Evolutionary conservation across 371 early-diverging fungal genomes (phyloP), one percentile per base, ranked within the genome.

Genomic region (Apophysomyces trapeziformis): DNA sequence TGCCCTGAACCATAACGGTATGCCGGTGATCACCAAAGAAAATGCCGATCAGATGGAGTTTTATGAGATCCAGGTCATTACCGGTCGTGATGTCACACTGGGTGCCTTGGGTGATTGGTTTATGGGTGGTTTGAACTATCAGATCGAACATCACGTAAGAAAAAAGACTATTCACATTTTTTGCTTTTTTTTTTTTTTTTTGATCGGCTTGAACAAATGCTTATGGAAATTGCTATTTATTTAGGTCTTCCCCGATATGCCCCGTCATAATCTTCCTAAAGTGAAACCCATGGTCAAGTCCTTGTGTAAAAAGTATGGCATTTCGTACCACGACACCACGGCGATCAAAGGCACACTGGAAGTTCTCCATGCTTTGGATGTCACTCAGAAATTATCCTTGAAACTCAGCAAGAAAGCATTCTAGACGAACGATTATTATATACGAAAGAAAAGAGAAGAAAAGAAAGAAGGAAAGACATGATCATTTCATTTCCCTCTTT

Each of bases 1-100:
- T 72, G 88, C 91, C 35, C 76, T 95, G 54, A 95, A 95, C 79
- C 95, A 95, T 76, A 93, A 91, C 72, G 95, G 95, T 45, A 95
- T 94, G 94, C 90, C 91, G 9, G 87, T 95, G 35, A 88, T 91
- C 72, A 85, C 85, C n/a, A 72, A 82, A 64, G 85, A 89, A 56
- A 88, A 92, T 70, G 86, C 92, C 16, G 79, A 84, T 26, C 71
- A 81, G 6, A 88, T 90, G 84, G 90, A 92, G 64, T 94, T 93
- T 64, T 94, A 87, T 73, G 86, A 89, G 66, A 87, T 92, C 57
- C 92, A 92, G 67, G 87, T 92, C 41, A 73, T 89, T 46, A 93
- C 95, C 38, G 94, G 94, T 21, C 89, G 95, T 63, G 90, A 95
- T 79, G 92, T 95, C 35, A 68, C 73, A 38, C 76, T 89, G 36